Evolutionary conservation across 2,329 filamentous ascomycete species (phyloP), one percentile per base, ranked within the genome.

Genomic region (Raffaelea arxii): DNA sequence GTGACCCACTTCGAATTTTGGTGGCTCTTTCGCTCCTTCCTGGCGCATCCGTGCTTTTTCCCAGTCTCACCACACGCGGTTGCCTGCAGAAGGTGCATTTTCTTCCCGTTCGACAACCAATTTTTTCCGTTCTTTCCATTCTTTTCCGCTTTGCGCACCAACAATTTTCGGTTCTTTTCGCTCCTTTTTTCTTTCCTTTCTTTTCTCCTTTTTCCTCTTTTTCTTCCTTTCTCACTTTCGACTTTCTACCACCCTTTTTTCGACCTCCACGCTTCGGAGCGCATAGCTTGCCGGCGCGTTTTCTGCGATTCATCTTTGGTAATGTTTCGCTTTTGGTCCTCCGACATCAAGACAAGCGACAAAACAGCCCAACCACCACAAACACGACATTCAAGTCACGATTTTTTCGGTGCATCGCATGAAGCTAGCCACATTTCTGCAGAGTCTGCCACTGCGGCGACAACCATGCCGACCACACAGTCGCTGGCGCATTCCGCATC

Each of bases 241-340:
- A n/a, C 32, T 23, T 25, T 27, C 16, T 18, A n/a, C 11, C 40
- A 4, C 10, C 40, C 14, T 16, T 11, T 21, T 37, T n/a, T 37
- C 35, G 14, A 9, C 19, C 16, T 6, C 35, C 35, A 7, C 23
- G 4, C 14, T 30, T n/a, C n/a, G n/a, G n/a, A n/a, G n/a, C n/a
- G n/a, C 32, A 37, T 14, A 3, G 25, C 23, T 51, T 54, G 53
- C 49, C 55, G n/a, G n/a, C n/a, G n/a, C n/a, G n/a, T n/a, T n/a
- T n/a, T n/a, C n/a, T n/a, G n/a, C n/a, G n/a, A n/a, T n/a, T 46
- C 54, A 56, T 58, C 62, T 62, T 65, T 69, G 65, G 68, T 69
- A 65, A 80, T 80, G 77, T 80, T 81, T 65, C 70, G 74, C 55
- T 76, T 80, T 59, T 80, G 76, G 74, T 67, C 69, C 58, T 70